Conservation (phyloP, 2,329 filamentous ascomycete species). For the Didymella keratinophila region DNA sequence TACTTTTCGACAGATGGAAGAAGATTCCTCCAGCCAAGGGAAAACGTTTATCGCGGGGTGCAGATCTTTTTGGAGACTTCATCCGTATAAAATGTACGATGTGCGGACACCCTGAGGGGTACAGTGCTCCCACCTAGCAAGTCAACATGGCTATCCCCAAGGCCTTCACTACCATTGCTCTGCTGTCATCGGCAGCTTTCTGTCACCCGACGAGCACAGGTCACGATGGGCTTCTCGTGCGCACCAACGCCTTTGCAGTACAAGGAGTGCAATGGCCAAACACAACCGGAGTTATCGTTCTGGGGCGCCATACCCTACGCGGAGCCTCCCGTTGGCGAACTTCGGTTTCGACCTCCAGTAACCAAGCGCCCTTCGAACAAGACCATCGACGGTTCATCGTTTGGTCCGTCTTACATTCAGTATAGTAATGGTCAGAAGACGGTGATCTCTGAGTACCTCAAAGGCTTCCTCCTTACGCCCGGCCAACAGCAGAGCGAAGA, state of each 20-base stretch:
- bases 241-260: not conserved
- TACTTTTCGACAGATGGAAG: constrained; percentile 5
- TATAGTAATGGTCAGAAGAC: not conserved
- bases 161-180: not conserved
- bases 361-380: not conserved
- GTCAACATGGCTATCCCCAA: not conserved
- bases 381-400: not conserved
- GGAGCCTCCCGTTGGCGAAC: not conserved
- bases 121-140: not conserved
- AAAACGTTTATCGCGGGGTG: constrained; percentile 4
- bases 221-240: constrained; percentile 23
- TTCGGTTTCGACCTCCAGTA: not conserved
- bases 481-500: not conserved
- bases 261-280: not conserved
- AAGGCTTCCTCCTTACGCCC: not conserved
- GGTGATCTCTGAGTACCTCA: not conserved
- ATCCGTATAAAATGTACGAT: not conserved
- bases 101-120: not conserved
- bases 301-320: not conserved
- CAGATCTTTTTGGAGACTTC: not conserved
- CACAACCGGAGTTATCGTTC: not conserved
- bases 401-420: not conserved
- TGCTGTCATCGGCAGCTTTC: not conserved
- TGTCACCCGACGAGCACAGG: not conserved
- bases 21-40: constrained; percentile 19